These are phyloP conservation scores for Cadophora sp. DNA, from an alignment of 2,329 filamentous ascomycete species.

Conservation along the genomic window DNA sequence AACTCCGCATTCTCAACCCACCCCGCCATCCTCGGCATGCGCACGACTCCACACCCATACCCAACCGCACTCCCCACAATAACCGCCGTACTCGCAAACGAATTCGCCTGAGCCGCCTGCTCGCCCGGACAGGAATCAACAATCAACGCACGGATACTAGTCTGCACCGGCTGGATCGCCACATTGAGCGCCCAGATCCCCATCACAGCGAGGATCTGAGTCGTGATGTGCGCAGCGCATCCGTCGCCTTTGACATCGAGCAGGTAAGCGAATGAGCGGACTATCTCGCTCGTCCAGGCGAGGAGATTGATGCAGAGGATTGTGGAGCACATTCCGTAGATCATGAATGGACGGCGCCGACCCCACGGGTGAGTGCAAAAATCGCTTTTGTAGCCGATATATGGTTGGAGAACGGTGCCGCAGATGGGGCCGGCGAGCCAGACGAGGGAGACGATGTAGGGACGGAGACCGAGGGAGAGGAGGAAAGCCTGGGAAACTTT, in stretches of 20 bases:
- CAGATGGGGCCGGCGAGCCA: conserved; percentile 63
- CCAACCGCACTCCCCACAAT: conserved; percentile 44
- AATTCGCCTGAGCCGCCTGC: conserved; percentile 43
- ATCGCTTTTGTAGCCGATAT: conserved; percentile 60
- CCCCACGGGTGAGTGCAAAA: conserved; percentile 50
- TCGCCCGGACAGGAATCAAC: conserved; percentile 43
- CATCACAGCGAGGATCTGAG: conserved; percentile 31
- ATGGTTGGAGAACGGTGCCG: conserved; percentile 59
- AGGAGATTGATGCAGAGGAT: conserved; percentile 56
- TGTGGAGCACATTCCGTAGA: conserved; percentile 55
- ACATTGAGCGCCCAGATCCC: conserved; percentile 43
- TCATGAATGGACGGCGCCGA: conserved; percentile 58
- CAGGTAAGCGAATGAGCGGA: conserved; percentile 3
- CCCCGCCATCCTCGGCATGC: conserved; percentile 30
- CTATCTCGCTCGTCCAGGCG: conserved; percentile 56
- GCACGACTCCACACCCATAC: conserved; percentile 39
- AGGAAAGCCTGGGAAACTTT: conserved; percentile 35
- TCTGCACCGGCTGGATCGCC: conserved; percentile 45
- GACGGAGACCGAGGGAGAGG: conserved; percentile 57
- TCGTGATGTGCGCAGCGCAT: background rate
- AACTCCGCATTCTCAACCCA: conserved; percentile 35
- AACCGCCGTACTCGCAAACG: conserved; percentile 41
- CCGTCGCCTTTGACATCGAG: background rate
- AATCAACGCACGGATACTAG: conserved; percentile 43
- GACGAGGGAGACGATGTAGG: conserved; percentile 57